These are phyloP conservation scores for Chrysoporthe cubensis DNA, from an alignment of 2,329 filamentous ascomycete genomes.

Conservation along the genomic window DNA sequence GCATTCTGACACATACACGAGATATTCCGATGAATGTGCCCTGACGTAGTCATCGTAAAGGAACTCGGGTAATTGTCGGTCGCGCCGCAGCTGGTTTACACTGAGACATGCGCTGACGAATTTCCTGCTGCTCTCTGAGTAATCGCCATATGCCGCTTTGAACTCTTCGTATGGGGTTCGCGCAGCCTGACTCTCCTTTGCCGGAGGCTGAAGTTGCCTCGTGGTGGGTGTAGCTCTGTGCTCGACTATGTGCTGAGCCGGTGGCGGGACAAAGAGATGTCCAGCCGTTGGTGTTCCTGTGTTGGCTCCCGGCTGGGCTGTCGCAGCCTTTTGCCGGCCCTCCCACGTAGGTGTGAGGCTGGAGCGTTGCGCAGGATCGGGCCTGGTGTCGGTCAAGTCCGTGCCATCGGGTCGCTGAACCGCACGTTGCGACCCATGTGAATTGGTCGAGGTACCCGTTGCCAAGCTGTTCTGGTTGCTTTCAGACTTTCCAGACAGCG, in stretches of 20 bases:
- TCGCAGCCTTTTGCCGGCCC: conserved; percentile 10
- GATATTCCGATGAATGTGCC: conserved; percentile 38
- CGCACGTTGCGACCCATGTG: conserved; percentile 2
- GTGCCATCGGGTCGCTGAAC: background rate
- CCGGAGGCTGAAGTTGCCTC: background rate
- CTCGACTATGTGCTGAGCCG: background rate
- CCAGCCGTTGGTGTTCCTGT: background rate
- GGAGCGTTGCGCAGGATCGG: conserved; percentile 3
- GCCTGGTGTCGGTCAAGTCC: background rate
- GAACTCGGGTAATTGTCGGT: conserved; percentile 34
- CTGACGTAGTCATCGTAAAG: conserved; percentile 43
- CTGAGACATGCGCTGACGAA: conserved; percentile 39
- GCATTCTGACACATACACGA: conserved; percentile 36
- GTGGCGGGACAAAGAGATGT: conserved; percentile 5
- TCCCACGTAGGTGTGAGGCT: conserved; percentile 20
- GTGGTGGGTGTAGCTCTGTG: background rate
- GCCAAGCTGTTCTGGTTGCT: conserved; percentile 7
- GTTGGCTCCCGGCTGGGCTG: conserved; percentile 4
- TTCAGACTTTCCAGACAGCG: background rate
- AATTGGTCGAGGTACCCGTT: conserved; percentile 15
- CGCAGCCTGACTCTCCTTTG: background rate
- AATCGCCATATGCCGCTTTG: conserved; percentile 36
- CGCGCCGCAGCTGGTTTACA: conserved; percentile 34
- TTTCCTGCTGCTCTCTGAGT: conserved; percentile 35
- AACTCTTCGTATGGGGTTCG: conserved; percentile 36